Conservation (phyloP, 2,329 filamentous ascomycete species). For the Nemania sp. region DNA sequence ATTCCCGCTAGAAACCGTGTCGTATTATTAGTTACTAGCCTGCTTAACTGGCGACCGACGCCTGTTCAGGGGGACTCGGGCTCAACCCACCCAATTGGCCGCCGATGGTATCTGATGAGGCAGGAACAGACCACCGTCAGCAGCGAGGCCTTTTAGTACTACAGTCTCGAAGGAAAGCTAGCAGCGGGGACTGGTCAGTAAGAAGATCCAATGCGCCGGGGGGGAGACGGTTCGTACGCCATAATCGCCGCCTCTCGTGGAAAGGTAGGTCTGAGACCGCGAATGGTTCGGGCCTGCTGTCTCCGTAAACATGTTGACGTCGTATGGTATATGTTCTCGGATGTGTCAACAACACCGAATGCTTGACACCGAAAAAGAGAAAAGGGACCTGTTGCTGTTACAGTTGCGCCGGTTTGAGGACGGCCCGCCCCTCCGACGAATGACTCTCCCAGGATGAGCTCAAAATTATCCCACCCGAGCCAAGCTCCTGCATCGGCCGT, state of each 20-base stretch:
- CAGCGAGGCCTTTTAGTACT: slow-evolving; percentile 84
- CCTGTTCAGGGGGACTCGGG: no score
- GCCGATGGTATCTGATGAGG: slow-evolving; percentile 74
- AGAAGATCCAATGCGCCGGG: neutral
- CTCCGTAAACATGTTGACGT: slow-evolving; percentile 20
- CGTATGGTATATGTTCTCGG: neutral
- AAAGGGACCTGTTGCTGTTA: no score
- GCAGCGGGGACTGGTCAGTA: slow-evolving; percentile 1
- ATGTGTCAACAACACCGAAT: no score
- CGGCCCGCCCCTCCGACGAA: neutral
- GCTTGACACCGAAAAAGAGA: no score
- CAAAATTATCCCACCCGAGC: neutral
- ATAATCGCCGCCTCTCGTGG: slow-evolving; percentile 26
- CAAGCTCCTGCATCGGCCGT: neutral
- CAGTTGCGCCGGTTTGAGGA: neutral
- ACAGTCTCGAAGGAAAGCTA: slow-evolving; percentile 90
- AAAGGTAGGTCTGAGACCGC: slow-evolving; percentile 25
- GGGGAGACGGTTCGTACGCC: slow-evolving; percentile 14
- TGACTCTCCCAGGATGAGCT: neutral
- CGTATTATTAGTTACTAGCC: no score
- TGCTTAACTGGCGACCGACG: no score
- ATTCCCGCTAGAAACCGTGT: slow-evolving; percentile 55
- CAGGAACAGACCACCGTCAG: slow-evolving; percentile 87
- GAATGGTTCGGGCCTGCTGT: slow-evolving; percentile 22
- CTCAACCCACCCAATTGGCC: slow-evolving; percentile 47